Evolutionary conservation across 2,329 filamentous ascomycete genomes (phyloP).

Genomic region (Calonectria pseudoreteaudii): DNA sequence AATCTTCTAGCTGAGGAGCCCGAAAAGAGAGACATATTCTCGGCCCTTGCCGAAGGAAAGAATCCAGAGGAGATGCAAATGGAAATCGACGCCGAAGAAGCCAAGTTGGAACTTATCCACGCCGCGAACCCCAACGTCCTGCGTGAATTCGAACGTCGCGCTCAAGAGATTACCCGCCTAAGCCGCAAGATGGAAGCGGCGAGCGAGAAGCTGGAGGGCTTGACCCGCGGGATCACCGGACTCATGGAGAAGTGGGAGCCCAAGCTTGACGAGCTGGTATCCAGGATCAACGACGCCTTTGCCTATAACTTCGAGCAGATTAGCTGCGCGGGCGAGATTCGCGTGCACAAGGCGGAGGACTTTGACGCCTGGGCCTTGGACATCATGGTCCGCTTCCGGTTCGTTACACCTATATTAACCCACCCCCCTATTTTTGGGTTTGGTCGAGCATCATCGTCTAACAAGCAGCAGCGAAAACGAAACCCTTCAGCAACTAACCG

Average conservation of each 20-base stretch:
- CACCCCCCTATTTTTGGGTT: background rate
- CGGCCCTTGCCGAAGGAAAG: constrained; percentile 59
- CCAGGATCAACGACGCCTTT: constrained; percentile 89
- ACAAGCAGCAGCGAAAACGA: constrained; percentile 75
- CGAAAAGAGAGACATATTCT: constrained; percentile 55
- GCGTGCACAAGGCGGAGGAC: constrained; percentile 88
- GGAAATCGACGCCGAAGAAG: constrained; percentile 79
- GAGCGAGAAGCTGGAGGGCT: constrained; percentile 64
- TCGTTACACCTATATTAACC: constrained; percentile 46
- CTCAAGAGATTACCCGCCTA: constrained; percentile 76
- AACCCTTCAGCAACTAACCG: constrained; percentile 84
- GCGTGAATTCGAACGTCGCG: constrained; percentile 80
- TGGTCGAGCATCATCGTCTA: constrained; percentile 14
- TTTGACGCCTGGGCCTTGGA: constrained; percentile 95
- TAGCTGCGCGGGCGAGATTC: constrained; percentile 91
- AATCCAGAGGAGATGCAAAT: constrained; percentile 74
- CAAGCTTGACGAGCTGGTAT: constrained; percentile 79
- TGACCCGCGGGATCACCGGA: constrained; percentile 70
- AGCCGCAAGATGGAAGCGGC: constrained; percentile 66
- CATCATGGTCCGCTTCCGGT: constrained; percentile 96
- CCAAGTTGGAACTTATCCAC: constrained; percentile 83
- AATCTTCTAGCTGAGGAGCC: constrained; percentile 54
- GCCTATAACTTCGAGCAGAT: constrained; percentile 94
- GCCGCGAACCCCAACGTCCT: constrained; percentile 81
- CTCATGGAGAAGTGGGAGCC: constrained; percentile 86